These are phyloP conservation scores for Symbiodinium natans DNA, from an alignment of 73 alveolate species.

Conservation along the genomic window DNA sequence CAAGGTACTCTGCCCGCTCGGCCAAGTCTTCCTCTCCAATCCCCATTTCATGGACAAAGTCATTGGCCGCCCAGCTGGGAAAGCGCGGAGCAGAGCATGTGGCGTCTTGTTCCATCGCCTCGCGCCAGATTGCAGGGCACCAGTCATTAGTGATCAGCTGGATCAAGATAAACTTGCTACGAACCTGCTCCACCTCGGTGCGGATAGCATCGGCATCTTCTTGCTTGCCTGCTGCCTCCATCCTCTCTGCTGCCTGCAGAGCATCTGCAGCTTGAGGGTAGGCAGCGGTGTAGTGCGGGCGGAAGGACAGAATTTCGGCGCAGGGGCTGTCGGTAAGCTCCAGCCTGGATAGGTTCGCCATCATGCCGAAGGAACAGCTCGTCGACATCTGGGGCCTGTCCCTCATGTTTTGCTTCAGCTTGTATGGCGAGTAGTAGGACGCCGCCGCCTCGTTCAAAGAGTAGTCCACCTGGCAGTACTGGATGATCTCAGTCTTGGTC, in stretches of 20 bases:
- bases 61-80: neutral
- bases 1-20: neutral
- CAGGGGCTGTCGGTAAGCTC: constrained; percentile 45
- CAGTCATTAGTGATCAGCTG: constrained; percentile 32
- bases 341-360: neutral
- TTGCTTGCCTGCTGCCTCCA: neutral
- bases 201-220: neutral
- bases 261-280: neutral
- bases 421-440: constrained; percentile 58
- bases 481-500: neutral
- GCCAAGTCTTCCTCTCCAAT: neutral
- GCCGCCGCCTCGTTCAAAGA: constrained; percentile 43
- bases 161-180: neutral
- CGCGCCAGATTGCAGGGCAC: constrained; percentile 55
- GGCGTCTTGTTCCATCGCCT: neutral
- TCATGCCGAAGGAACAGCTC: constrained; percentile 64
- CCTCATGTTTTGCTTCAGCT: constrained; percentile 36
- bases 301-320: neutral
- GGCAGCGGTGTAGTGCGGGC: neutral
- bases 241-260: neutral
- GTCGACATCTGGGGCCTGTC: neutral
- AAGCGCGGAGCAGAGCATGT: constrained; percentile 15
- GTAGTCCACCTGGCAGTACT: neutral
- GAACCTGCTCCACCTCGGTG: neutral
- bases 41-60: neutral